Evolutionary conservation across 257 asterid genomes (phyloP).

Genomic region (Thymus quinquecostatus): DNA sequence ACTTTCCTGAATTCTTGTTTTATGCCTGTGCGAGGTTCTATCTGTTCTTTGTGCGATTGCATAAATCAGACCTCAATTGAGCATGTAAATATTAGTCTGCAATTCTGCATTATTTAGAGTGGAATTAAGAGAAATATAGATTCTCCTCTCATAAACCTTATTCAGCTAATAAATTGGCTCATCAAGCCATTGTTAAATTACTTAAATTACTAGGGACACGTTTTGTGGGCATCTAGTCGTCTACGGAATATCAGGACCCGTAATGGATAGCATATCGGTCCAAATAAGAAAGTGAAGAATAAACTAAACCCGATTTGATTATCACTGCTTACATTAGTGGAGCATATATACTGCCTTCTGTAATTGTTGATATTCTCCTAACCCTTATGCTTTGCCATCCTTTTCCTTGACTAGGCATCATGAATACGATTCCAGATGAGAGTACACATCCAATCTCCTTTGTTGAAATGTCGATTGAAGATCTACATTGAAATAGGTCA

Average conservation of each 20-base stretch:
- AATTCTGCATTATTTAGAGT: no score
- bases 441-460: constrained; percentile 8
- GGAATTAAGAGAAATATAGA: neutral
- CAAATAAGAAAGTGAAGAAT: neutral
- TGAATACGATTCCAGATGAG: constrained; percentile 19
- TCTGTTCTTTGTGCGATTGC: constrained; percentile 4
- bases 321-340: no score
- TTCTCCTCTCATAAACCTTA: neutral
- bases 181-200: neutral
- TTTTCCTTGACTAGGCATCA: constrained; percentile 27
- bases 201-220: neutral
- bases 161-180: neutral
- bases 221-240: neutral
- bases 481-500: constrained; percentile 5
- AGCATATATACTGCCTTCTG: neutral
- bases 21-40: constrained; percentile 3
- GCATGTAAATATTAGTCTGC: neutral
- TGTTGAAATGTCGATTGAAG: constrained; percentile 22
- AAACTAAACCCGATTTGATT: neutral
- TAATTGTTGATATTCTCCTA: constrained; percentile 9
- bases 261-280: neutral
- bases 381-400: neutral
- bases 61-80: neutral
- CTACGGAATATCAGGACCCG: neutral
- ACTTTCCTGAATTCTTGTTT: neutral